Evolutionary conservation across 1,139 yeast genomes (phyloP).

Genomic region (Nakaseomyces bracarensis): DNA sequence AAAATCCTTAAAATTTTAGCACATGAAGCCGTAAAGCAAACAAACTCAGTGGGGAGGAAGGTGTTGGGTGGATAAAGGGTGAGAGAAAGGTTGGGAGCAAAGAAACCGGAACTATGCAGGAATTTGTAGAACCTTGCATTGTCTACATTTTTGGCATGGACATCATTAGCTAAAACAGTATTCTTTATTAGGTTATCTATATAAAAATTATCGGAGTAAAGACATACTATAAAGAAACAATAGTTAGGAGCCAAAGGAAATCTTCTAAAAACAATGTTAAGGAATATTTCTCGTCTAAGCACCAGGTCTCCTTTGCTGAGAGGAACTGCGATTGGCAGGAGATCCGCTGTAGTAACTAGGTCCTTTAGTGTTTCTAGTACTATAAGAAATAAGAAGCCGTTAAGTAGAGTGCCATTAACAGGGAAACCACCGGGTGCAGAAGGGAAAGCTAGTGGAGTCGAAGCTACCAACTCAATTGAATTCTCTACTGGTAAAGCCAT

Average conservation of each 20-base stretch:
- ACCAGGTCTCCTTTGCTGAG: neutral
- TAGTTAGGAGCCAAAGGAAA: neutral
- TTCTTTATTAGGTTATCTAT: too few species aligned
- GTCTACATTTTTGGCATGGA: neutral
- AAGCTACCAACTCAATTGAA: constrained; percentile 39
- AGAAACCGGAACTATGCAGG: too few species aligned
- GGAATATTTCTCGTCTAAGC: neutral
- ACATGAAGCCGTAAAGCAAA: too few species aligned
- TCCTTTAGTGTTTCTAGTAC: neutral
- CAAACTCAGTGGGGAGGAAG: too few species aligned
- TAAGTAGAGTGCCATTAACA: constrained; percentile 48
- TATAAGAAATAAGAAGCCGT: constrained; percentile 5
- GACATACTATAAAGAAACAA: neutral
- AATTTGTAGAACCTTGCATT: neutral
- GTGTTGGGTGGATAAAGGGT: neutral
- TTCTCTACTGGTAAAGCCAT: constrained; percentile 82
- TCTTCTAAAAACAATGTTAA: neutral
- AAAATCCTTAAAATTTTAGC: too few species aligned
- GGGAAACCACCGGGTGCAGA: constrained; percentile 33
- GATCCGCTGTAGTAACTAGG: neutral
- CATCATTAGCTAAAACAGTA: too few species aligned
- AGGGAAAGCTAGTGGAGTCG: constrained; percentile 29
- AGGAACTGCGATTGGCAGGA: neutral
- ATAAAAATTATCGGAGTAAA: too few species aligned
- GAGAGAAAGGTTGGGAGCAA: neutral